A percentile compares a stretch with the other conserved stretches of the same genome.
Conservation (phyloP, 2,329 filamentous ascomycete species). For the Alternaria gansuensis region DNA sequence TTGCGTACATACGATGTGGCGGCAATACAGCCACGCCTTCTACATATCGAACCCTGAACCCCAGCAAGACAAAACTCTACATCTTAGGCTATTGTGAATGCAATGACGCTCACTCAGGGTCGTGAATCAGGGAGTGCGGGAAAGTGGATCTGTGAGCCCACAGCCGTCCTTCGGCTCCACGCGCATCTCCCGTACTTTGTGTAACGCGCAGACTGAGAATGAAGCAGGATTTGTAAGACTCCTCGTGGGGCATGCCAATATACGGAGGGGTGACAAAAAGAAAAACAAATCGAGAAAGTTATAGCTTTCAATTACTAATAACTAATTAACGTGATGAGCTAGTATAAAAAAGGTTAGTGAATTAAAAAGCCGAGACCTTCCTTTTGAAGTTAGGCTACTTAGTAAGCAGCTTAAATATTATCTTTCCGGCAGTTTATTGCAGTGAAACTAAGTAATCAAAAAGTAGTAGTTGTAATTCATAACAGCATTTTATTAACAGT, state of each 20-base stretch:
- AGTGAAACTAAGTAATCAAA: too few species aligned
- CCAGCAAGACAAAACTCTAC: neutral
- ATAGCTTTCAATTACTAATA: too few species aligned
- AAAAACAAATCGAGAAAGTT: too few species aligned
- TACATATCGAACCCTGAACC: neutral
- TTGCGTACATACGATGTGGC: slow-evolving; percentile 2
- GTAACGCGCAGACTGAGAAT: slow-evolving; percentile 17
- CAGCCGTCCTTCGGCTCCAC: slow-evolving; percentile 39
- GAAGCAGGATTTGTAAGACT: slow-evolving; percentile 5
- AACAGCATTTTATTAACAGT: too few species aligned
- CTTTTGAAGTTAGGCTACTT: too few species aligned
- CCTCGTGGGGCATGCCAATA: neutral
- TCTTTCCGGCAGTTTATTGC: too few species aligned
- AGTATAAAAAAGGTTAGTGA: too few species aligned
- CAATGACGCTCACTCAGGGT: slow-evolving; percentile 7
- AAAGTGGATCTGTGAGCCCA: slow-evolving; percentile 19
- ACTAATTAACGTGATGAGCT: too few species aligned
- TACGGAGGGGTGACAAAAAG: too few species aligned
- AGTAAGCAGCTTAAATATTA: too few species aligned
- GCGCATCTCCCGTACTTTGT: slow-evolving; percentile 23
- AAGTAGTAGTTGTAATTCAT: too few species aligned
- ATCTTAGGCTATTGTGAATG: slow-evolving; percentile 6
- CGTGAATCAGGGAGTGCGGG: slow-evolving; percentile 28
- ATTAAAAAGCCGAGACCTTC: too few species aligned
- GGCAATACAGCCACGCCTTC: neutral